These are phyloP conservation scores for Esteya vermicola DNA, from an alignment of 2,329 filamentous ascomycete genomes.

Conservation along the genomic window DNA sequence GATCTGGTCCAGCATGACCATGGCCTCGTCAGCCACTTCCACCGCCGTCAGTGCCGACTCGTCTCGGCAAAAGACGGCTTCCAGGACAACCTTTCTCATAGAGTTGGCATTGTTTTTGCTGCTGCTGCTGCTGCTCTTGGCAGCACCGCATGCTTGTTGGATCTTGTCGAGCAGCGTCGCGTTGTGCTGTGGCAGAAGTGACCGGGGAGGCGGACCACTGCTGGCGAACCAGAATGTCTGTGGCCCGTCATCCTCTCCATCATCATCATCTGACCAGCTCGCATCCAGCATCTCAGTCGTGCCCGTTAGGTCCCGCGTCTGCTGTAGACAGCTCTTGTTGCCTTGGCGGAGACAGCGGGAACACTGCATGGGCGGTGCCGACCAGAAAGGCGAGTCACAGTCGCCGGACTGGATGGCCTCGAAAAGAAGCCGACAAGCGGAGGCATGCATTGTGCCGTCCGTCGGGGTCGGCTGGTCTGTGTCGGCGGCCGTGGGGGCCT, in stretches of 20 bases:
- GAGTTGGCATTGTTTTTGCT: no score
- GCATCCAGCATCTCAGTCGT: neutral
- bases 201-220: constrained; percentile 8
- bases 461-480: neutral
- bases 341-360: constrained; percentile 5
- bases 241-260: neutral
- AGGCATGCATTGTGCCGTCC: constrained; percentile 5
- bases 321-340: constrained; percentile 8
- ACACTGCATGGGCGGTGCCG: constrained; percentile 5
- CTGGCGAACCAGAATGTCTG: constrained; percentile 7
- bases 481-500: neutral
- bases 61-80: constrained; percentile 9
- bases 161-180: constrained; percentile 4
- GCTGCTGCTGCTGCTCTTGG: neutral
- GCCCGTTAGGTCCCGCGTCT: constrained; percentile 6
- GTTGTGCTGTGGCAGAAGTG: constrained; percentile 8
- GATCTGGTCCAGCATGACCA: constrained; percentile 1
- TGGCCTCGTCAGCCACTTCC: constrained; percentile 2
- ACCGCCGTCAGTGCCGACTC: neutral
- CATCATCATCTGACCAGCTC: neutral
- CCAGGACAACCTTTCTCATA: no score
- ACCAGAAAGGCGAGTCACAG: constrained; percentile 5
- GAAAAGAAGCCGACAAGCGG: constrained; percentile 3
- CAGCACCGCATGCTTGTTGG: neutral
- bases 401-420: constrained; percentile 1